phyloP scores from a whole-genome alignment of 1,284 basidiomycete genomes.

The Pseudozyma sp. region DNA sequence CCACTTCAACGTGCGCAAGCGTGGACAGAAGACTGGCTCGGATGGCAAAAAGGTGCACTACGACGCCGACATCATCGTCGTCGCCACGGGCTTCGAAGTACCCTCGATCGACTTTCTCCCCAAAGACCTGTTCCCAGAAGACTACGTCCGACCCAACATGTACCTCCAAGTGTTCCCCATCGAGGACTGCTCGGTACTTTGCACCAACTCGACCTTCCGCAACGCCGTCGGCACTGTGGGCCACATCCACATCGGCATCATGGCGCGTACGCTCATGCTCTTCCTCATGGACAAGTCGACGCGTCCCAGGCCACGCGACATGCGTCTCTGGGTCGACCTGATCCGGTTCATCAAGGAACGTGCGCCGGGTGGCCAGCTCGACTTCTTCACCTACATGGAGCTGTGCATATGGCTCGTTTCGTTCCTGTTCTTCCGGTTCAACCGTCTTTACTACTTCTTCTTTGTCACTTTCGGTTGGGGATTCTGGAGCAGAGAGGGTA shows the following conservation, averaged over 20 bases:
- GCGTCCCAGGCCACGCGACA: slow-evolving; percentile 73
- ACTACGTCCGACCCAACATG: slow-evolving; percentile 73
- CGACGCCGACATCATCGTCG: slow-evolving; percentile 74
- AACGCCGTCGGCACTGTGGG: slow-evolving; percentile 69
- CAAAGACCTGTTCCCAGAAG: slow-evolving; percentile 75
- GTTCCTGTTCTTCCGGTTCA: slow-evolving; percentile 57
- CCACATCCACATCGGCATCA: slow-evolving; percentile 67
- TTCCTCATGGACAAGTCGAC: slow-evolving; percentile 74
- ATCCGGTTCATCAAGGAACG: slow-evolving; percentile 75
- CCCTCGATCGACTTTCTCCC: slow-evolving; percentile 75
- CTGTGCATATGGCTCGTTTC: slow-evolving; percentile 68
- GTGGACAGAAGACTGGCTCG: slow-evolving; percentile 65
- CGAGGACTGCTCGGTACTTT: slow-evolving; percentile 73
- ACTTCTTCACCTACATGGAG: slow-evolving; percentile 78
- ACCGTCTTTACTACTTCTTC: slow-evolving; percentile 59
- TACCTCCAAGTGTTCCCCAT: slow-evolving; percentile 77
- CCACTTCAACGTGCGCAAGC: slow-evolving; percentile 67
- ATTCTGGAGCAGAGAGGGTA: slow-evolving; percentile 55
- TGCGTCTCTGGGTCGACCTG: slow-evolving; percentile 77
- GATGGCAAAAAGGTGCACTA: slow-evolving; percentile 69
- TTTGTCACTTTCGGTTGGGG: slow-evolving; percentile 64
- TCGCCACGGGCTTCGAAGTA: slow-evolving; percentile 76
- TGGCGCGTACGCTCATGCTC: slow-evolving; percentile 75
- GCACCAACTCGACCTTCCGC: slow-evolving; percentile 75
- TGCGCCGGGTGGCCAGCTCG: slow-evolving; percentile 73